These are phyloP conservation scores for Talaromyces amestolkiae DNA, from an alignment of 2,329 filamentous ascomycete genomes.

Conservation along the genomic window DNA sequence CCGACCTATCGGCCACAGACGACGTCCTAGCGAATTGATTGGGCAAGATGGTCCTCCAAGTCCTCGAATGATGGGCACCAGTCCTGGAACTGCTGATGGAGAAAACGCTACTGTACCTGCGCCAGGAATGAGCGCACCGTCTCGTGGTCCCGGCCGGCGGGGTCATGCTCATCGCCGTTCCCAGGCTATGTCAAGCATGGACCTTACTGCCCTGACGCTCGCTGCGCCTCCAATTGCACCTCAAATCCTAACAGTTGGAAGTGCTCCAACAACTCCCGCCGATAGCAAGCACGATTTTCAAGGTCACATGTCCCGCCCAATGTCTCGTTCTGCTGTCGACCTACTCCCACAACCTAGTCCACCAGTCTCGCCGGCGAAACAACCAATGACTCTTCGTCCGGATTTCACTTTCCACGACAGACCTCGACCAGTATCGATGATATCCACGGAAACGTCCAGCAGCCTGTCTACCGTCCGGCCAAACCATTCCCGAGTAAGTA, in stretches of 20 bases:
- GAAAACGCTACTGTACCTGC: slow-evolving; percentile 22
- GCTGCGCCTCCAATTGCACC: slow-evolving; percentile 31
- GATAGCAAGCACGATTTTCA: slow-evolving; percentile 32
- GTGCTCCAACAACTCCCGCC: slow-evolving; percentile 55
- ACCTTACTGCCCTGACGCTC: slow-evolving; percentile 60
- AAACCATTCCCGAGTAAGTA: slow-evolving; percentile 72
- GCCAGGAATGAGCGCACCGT: slow-evolving; percentile 37
- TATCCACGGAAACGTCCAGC: slow-evolving; percentile 80
- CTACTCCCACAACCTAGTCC: slow-evolving; percentile 30
- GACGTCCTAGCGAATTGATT: slow-evolving; percentile 83
- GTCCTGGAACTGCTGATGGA: slow-evolving; percentile 14
- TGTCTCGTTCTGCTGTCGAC: slow-evolving; percentile 35
- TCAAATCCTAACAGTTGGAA: slow-evolving; percentile 44
- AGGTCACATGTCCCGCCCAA: slow-evolving; percentile 32
- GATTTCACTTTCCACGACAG: slow-evolving; percentile 9
- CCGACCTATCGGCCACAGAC: slow-evolving; percentile 61
- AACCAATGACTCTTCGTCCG: slow-evolving; percentile 20
- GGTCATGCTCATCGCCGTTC: slow-evolving; percentile 81
- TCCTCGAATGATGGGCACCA: slow-evolving; percentile 62
- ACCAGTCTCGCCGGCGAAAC: slow-evolving; percentile 33
- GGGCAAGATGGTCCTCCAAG: slow-evolving; percentile 59
- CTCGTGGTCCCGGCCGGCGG: slow-evolving; percentile 56
- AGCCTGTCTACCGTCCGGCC: slow-evolving; percentile 66
- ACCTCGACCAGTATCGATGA: slow-evolving; percentile 74
- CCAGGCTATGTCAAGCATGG: slow-evolving; percentile 76